Conservation (phyloP, 2,329 filamentous ascomycete genomes). For the Exophiala calicioides region DNA sequence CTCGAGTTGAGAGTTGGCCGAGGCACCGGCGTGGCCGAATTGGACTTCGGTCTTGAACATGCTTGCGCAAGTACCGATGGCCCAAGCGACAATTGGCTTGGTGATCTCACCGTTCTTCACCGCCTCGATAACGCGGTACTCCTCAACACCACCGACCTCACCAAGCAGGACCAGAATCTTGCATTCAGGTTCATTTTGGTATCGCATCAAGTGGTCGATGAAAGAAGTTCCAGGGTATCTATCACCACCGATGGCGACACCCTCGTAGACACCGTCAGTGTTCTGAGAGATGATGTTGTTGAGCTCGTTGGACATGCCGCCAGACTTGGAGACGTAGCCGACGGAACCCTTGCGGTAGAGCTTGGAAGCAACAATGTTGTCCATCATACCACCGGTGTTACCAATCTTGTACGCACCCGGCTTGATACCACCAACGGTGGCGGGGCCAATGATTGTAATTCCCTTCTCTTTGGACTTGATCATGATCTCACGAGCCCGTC, state of each 20-base stretch:
- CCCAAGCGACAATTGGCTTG: slow-evolving; percentile 99
- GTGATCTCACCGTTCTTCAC: slow-evolving; percentile 92
- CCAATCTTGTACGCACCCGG: slow-evolving; percentile 99
- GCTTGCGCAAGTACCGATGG: slow-evolving; percentile 97
- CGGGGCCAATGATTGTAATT: slow-evolving; percentile 96
- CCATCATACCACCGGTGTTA: slow-evolving; percentile 99
- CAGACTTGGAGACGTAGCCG: slow-evolving; percentile 99
- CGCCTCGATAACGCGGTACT: slow-evolving; percentile 99
- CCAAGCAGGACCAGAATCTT: slow-evolving; percentile 95
- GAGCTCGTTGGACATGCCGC: slow-evolving; percentile 99
- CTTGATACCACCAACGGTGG: slow-evolving; percentile 99
- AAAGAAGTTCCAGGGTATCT: slow-evolving; percentile 98
- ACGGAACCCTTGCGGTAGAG: slow-evolving; percentile 99
- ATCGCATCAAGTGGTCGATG: slow-evolving; percentile 96
- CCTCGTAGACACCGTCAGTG: slow-evolving; percentile 98
- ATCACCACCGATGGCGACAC: slow-evolving; percentile 98
- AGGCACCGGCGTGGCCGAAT: slow-evolving; percentile 97
- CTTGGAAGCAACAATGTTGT: slow-evolving; percentile 99
- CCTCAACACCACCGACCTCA: slow-evolving; percentile 98
- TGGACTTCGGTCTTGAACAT: slow-evolving; percentile 99
- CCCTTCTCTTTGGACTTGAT: slow-evolving; percentile 98
- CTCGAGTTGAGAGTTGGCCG: slow-evolving; percentile 99
- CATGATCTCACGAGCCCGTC: slow-evolving; percentile 96
- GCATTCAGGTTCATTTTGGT: slow-evolving; percentile 94
- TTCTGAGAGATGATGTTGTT: slow-evolving; percentile 99